A percentile compares a stretch with the other conserved stretches of the same genome.
Conservation (phyloP, 1,284 basidiomycete species). For the Sanghuangporus sanghuang region DNA sequence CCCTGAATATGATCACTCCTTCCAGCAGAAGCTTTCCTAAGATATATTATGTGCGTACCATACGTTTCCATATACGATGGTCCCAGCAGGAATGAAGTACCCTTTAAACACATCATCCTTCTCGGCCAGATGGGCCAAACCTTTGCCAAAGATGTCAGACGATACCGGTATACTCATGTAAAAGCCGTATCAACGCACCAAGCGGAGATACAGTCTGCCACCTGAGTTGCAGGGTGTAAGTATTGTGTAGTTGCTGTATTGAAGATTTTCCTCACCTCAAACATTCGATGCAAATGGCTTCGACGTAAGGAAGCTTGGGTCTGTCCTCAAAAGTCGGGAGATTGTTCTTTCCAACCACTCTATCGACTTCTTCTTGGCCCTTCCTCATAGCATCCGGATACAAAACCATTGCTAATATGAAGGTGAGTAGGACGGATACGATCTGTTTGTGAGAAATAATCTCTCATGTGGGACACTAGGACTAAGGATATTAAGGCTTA, state of each 20-base stretch:
- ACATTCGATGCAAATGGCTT: slow-evolving; percentile 18
- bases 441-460: not conserved
- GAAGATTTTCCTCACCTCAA: not conserved
- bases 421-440: slow-evolving; percentile 10
- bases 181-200: not conserved
- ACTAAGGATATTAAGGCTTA: slow-evolving; percentile 5
- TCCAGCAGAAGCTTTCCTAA: not conserved
- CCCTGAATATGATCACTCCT: slow-evolving; percentile 34
- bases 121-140: not conserved
- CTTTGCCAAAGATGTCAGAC: not conserved
- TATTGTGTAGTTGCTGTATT: too few relatives aligned
- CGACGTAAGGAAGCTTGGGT: slow-evolving; percentile 20
- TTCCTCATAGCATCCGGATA: slow-evolving; percentile 14
- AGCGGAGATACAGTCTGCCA: slow-evolving; percentile 17
- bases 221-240: not conserved
- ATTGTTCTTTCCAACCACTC: slow-evolving; percentile 19
- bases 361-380: slow-evolving; percentile 20
- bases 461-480: not conserved
- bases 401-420: slow-evolving; percentile 17
- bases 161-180: not conserved
- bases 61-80: slow-evolving; percentile 25
- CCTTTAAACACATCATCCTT: slow-evolving; percentile 5
- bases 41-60: slow-evolving; percentile 21
- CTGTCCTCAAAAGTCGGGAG: slow-evolving; percentile 20
- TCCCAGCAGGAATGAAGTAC: slow-evolving; percentile 21